Base-by-base conservation (phyloP, 768 basidiomycete species). In the Suillus cothurnatus region DNA sequence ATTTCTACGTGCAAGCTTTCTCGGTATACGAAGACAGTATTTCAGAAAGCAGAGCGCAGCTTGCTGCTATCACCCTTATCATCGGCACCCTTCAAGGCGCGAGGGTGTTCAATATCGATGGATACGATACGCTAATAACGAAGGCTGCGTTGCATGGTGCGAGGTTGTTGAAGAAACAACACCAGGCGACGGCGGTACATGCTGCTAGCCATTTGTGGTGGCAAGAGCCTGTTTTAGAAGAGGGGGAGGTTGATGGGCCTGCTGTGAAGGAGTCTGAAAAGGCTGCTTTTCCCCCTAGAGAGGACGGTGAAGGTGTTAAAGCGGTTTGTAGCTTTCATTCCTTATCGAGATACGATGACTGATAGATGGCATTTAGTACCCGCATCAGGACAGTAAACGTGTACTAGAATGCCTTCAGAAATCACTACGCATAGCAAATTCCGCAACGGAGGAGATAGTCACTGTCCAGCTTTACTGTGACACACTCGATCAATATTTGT, bases 181-280 rank as follows among this genome's bases (percentile, higher is more conserved):
- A 98, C 76, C 97, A 99, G 78, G 92, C 96, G 15, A 93, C 90
- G 11, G 97, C 97, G 6, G 97, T 99, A 26, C 89, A 92, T 58
- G 82, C 95, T 36, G 97, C 97, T 9, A 97, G 95, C 75, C 97
- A 99, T 79, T 79, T 99, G 70, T 99, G 97, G 97, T 99, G 96
- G 96, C 97, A 99, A 75, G 91, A 91, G 67, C 68, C 78, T 62
- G 74, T 77, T 0, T 74, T 76, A 28, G 87, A 83, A 17, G 80
- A 74, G 31, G 76, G 71, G 61, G 85, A 84, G 47, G 79, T 72
- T 66, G 68, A 77, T 28, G 70, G 74, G 8, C 77, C 79, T 55
- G 74, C 77, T 60, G 68, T 74, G 38, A 70, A 74, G 23, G 73
- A 62, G 1, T 66, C 45, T 2, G 76, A 71, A 8, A 75, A 71